Conservation (phyloP, 768 basidiomycete species). For the Psilocybe subaeruginosa region DNA sequence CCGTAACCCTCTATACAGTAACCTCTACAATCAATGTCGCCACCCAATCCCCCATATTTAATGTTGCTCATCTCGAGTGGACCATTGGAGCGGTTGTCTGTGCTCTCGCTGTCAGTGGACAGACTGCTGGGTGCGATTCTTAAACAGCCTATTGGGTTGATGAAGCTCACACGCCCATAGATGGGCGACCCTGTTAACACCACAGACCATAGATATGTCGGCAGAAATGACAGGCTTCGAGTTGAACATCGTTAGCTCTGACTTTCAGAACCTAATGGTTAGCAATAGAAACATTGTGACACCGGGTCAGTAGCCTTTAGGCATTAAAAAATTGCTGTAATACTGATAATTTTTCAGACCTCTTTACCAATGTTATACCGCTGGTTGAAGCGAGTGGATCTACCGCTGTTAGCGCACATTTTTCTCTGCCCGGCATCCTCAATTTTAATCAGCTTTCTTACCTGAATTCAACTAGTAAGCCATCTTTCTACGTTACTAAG, state of each 20-base stretch:
- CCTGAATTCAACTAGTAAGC: constrained; percentile 23
- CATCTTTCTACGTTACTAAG: neutral
- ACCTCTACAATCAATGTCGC: constrained; percentile 17
- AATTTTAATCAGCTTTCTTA: constrained; percentile 29
- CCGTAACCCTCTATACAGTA: constrained; percentile 19
- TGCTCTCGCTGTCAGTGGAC: constrained; percentile 14
- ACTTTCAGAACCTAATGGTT: constrained; percentile 18
- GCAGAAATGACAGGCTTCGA: constrained; percentile 20
- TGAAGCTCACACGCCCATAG: constrained; percentile 5
- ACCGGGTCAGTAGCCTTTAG: constrained; percentile 7
- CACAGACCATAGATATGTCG: constrained; percentile 14
- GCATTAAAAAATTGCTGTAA: neutral
- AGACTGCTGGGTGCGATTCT: constrained; percentile 21
- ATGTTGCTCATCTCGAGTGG: constrained; percentile 20
- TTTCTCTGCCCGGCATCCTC: constrained; percentile 21
- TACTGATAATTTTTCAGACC: constrained; percentile 6
- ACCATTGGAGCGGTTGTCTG: constrained; percentile 17
- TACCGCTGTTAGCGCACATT: constrained; percentile 17
- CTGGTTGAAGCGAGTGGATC: constrained; percentile 17
- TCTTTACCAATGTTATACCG: constrained; percentile 18
- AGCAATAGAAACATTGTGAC: constrained; percentile 15
- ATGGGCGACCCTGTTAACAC: constrained; percentile 20
- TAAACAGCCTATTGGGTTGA: neutral
- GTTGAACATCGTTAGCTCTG: constrained; percentile 17
- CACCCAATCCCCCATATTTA: constrained; percentile 13